Conservation (phyloP, 176 grass and related monocot species). For the Phoenix dactylifera region DNA sequence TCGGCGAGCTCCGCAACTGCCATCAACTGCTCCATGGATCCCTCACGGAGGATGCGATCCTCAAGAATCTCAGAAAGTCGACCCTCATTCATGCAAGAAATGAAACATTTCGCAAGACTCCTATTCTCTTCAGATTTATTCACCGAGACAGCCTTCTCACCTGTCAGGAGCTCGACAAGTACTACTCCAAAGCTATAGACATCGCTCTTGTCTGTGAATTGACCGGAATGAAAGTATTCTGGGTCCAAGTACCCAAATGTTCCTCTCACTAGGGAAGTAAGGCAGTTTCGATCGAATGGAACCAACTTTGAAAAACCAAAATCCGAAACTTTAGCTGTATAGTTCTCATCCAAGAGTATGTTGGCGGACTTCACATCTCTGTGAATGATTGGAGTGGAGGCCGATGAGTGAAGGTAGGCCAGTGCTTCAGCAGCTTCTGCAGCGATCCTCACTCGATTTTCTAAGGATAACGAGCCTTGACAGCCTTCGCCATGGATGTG, state of each 20-base stretch:
- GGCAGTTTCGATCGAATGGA: neutral
- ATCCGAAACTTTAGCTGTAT: constrained; percentile 7
- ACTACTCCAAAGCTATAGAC: constrained; percentile 12
- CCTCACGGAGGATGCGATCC: neutral
- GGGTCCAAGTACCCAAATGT: constrained; percentile 24
- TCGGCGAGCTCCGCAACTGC: constrained; percentile 12
- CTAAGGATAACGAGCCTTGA: constrained; percentile 6
- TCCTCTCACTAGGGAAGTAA: neutral
- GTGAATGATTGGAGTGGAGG: constrained; percentile 1
- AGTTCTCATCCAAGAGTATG: constrained; percentile 9
- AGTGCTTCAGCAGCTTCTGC: constrained; percentile 21
- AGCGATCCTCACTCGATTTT: constrained; percentile 23
- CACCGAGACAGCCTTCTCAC: neutral
- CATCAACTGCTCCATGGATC: constrained; percentile 1
- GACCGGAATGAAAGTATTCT: constrained; percentile 21
- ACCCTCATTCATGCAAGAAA: constrained; percentile 1
- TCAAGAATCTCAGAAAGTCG: constrained; percentile 12
- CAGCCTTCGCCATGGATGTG: constrained; percentile 12
- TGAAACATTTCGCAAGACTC: constrained; percentile 3
- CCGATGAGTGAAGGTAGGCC: constrained; percentile 6
- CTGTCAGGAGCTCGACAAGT: constrained; percentile 5
- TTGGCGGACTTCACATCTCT: constrained; percentile 11
- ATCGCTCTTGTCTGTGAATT: constrained; percentile 26
- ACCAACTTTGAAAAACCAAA: neutral
- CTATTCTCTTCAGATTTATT: neutral